phyloP scores from a whole-genome alignment of 148 eudicot genomes.

The Cornus florida region DNA sequence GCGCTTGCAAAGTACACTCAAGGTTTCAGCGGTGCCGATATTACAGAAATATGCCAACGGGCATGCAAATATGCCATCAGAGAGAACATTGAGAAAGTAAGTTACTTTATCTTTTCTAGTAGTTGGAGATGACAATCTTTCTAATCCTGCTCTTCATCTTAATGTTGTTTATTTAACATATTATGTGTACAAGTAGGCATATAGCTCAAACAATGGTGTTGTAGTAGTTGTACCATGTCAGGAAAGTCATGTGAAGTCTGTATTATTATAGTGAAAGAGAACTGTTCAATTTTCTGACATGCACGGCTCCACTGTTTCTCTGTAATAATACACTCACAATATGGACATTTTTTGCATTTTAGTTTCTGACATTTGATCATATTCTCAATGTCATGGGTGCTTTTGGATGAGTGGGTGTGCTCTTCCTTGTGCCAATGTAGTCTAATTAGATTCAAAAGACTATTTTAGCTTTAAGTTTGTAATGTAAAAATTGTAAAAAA shows the following conservation, averaged over 20 bases:
- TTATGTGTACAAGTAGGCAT: background rate
- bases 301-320: background rate
- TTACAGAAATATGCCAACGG: conserved; percentile 90
- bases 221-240: background rate
- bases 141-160: background rate
- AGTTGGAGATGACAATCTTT: background rate
- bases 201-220: background rate
- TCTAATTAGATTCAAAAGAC: background rate
- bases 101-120: background rate
- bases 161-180: background rate
- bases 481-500: too few species aligned
- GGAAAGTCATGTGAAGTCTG: background rate
- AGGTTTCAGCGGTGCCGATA: conserved; percentile 92
- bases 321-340: background rate
- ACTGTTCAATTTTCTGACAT: background rate
- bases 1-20: conserved; percentile 93
- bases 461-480: background rate
- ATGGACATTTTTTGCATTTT: background rate
- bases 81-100: conserved; percentile 84
- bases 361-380: background rate
- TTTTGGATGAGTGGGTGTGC: background rate
- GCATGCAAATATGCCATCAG: conserved; percentile 88
- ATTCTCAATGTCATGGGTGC: background rate
- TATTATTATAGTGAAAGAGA: background rate
- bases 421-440: background rate